Evolutionary conservation across 176 grass and related monocot species (phyloP).

Genomic region (Rhipidocladum racemiflorum): DNA sequence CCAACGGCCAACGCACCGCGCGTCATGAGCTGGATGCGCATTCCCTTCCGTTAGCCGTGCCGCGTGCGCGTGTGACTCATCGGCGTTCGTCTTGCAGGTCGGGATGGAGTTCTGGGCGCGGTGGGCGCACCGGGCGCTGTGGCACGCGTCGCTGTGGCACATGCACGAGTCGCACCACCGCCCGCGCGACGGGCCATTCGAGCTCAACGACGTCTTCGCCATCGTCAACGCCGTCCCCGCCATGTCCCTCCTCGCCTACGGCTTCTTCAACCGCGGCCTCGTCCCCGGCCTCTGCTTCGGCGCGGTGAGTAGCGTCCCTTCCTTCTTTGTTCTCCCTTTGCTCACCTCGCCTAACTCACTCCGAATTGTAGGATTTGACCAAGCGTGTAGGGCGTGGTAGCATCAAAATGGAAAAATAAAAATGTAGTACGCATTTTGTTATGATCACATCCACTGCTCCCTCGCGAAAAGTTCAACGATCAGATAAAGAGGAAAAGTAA

Average conservation of each 20-base stretch:
- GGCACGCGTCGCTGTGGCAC: conserved; percentile 95
- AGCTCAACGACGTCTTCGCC: conserved; percentile 99
- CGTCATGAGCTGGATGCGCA: neutral
- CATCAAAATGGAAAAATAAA: neutral
- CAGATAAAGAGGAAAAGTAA: no score
- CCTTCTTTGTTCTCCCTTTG: neutral
- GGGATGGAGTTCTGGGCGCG: conserved; percentile 99
- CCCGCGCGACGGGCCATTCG: conserved; percentile 80
- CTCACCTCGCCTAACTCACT: neutral
- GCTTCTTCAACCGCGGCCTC: conserved; percentile 80
- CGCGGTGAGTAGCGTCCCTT: conserved; percentile 35
- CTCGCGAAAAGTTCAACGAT: no score
- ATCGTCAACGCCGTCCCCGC: conserved; percentile 87
- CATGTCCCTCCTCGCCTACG: conserved; percentile 81
- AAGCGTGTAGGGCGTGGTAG: no score
- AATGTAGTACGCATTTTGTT: neutral
- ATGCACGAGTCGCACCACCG: conserved; percentile 99
- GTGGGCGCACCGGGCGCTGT: conserved; percentile 90
- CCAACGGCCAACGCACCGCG: neutral
- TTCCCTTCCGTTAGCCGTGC: neutral
- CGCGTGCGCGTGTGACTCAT: neutral
- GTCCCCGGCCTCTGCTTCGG: conserved; percentile 92
- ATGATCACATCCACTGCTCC: neutral
- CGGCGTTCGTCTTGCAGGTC: conserved; percentile 34
- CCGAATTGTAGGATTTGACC: conserved; percentile 20